A percentile compares a stretch with the other conserved stretches of the same genome.
phyloP scores from a whole-genome alignment of 2,329 filamentous ascomycete genomes.

The Thermochaetoides dissita region DNA sequence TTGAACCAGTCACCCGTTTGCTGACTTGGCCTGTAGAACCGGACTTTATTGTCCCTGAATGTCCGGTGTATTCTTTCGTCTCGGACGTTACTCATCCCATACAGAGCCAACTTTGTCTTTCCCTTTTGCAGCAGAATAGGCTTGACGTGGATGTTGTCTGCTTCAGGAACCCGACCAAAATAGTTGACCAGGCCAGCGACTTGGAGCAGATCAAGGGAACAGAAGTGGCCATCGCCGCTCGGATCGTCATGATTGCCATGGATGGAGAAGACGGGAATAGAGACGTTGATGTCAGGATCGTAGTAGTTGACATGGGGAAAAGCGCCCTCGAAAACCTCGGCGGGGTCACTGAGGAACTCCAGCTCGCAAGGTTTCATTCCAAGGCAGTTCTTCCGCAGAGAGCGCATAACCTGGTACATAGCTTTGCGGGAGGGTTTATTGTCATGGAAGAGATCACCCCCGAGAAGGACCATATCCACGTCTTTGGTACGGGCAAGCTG shows the following conservation, averaged over 20 bases:
- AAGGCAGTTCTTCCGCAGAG: constrained; percentile 80
- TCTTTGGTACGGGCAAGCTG: constrained; percentile 71
- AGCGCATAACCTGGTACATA: constrained; percentile 95
- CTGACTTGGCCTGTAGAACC: constrained; percentile 72
- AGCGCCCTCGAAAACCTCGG: constrained; percentile 75
- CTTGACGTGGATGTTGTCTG: constrained; percentile 85
- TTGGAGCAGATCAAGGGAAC: constrained; percentile 81
- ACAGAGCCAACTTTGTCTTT: constrained; percentile 78
- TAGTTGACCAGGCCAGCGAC: constrained; percentile 89
- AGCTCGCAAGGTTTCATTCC: constrained; percentile 92
- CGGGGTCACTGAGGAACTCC: constrained; percentile 86
- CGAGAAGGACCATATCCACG: constrained; percentile 94
- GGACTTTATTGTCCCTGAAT: constrained; percentile 84
- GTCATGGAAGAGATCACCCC: constrained; percentile 91
- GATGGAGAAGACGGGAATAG: constrained; percentile 94
- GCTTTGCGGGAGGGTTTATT: constrained; percentile 93
- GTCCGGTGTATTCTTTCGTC: constrained; percentile 91
- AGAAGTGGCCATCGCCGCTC: constrained; percentile 85
- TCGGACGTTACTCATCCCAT: constrained; percentile 88
- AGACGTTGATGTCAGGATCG: constrained; percentile 90
- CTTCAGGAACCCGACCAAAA: constrained; percentile 81
- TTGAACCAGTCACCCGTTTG: constrained; percentile 93
- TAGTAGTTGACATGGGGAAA: constrained; percentile 97
- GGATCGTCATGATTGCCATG: constrained; percentile 98
- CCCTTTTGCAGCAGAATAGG: constrained; percentile 90